Base-by-base conservation (phyloP, 768 basidiomycete genomes). In the Antrodiella citrinella region DNA sequence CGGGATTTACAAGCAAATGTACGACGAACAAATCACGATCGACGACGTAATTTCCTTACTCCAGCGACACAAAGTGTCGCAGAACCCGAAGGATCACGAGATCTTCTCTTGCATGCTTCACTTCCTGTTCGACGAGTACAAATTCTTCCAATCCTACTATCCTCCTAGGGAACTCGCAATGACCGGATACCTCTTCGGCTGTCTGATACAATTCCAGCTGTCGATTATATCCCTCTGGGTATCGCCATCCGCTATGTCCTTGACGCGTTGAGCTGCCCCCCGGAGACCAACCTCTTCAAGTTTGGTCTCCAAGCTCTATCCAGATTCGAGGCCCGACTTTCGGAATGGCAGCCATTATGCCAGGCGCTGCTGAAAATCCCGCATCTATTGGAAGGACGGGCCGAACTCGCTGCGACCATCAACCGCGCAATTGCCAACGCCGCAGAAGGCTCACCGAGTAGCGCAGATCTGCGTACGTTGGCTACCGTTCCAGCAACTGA, bases 101-200 rank as follows among this genome's bases (percentile, higher is more conserved):
- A 81, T 96, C 54, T 97, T 97, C 64, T 96, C 93, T n/a, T 97
- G 93, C 80, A 96, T 96, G 84, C 84, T 99, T 46, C 94, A 97
- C 72, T 95, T 96, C 75, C 80, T 99, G 41, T 97, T 99, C 69
- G 96, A 98, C 80, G 96, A 99, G 70, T 96, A 96, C 81, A 94
- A 93, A 62, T 99, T 97, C 75, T 96, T 98, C 81, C 91, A 95
- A 63, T 86, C 88, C 38, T 96, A 86, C 68, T 92, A 92, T 61
- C 96, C 96, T 21, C 76, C 88, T 35, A 87, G 93, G 56, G 93
- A 98, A 69, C 77, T 98, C 43, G 82, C 84, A 47, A 92, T 98
- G 83, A 98, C 96, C 4, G 96, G 90, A 44, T 86, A 91, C 62
- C 78, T 99, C 23, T 98, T 98, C 55, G 96, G 96, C 26, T 93